Evolutionary conservation across 805 yeast genomes (phyloP), one percentile per base, ranked within the genome.

Genomic region (Candida gorgasii): DNA sequence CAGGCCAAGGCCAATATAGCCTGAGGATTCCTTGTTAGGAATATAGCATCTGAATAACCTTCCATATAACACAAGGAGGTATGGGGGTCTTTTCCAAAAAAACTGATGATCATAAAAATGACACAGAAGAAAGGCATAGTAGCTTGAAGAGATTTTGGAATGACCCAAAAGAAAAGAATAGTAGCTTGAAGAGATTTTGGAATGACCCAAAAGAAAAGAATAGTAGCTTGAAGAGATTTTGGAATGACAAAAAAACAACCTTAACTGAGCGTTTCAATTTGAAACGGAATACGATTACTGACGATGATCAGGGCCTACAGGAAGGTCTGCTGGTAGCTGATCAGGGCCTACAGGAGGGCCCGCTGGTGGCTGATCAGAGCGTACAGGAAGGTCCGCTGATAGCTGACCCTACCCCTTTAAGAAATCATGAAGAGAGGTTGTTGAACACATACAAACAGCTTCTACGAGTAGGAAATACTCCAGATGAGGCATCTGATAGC

Each of bases 321-420:
- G 31, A 28, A 28, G 31, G 31, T 28, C 31, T 14, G 31, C 17
- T 28, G 16, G 31, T 5, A 14, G 29, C 29, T 26, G 29, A 11
- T 26, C 29, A 26, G 29, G 5, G 29, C 29, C 29, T 26, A 14
- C 5, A 11, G 7, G 29, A 26, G n/a, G 29, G 29, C n/a, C 29
- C n/a, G 29, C 29, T 26, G 29, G 29, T 7, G n/a, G 31, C n/a
- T 28, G 31, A 13, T 13, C 31, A 28, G 31, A 11, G 31, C 31
- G 18, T 28, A 18, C 8, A 13, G 15, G 31, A 28, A 28, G 31
- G 31, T 28, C 31, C 11, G 31, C 17, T 28, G 16, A 18, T 5
- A 14, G 31, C 31, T 28, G 31, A 28, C 6, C 18, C 5, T 28
- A 5, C 14, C n/a, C 7, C 31, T 28, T n/a, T 28, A 14, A 28